These are phyloP conservation scores for Fusarium solani-melongenae DNA, from an alignment of 2,329 filamentous ascomycete genomes.

Conservation along the genomic window DNA sequence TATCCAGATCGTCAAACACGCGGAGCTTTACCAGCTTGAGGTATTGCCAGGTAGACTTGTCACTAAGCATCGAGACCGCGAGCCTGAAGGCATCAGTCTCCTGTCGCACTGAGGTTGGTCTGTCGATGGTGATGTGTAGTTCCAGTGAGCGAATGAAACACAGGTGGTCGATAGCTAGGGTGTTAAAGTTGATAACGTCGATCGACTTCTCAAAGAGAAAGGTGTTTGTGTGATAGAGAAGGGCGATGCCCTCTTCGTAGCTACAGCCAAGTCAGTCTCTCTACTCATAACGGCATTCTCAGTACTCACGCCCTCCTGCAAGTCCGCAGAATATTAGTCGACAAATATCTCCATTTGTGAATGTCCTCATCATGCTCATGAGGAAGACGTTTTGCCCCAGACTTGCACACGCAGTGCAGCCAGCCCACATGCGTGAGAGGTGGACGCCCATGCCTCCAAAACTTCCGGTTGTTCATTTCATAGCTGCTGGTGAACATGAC, in stretches of 20 bases:
- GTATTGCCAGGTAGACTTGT: too few relatives aligned
- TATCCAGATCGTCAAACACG: not conserved
- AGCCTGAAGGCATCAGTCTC: not conserved
- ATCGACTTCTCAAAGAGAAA: not conserved
- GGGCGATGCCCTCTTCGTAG: not conserved
- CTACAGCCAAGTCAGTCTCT: not conserved
- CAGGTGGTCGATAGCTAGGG: not conserved
- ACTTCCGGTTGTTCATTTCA: accelerated
- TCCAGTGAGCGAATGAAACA: not conserved
- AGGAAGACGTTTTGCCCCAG: not conserved
- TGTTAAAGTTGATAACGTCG: not conserved
- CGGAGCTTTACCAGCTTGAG: not conserved
- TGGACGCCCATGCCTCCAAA: not conserved
- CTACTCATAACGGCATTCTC: too few relatives aligned
- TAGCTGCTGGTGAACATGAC: not conserved
- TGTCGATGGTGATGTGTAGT: not conserved
- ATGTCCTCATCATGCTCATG: not conserved
- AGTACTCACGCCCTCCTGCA: slow-evolving; percentile 14
- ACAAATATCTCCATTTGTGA: slow-evolving; percentile 6
- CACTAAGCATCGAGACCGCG: too few relatives aligned
- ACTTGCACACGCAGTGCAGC: slow-evolving; percentile 11
- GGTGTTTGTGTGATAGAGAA: slow-evolving; percentile 9
- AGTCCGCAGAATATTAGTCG: not conserved
- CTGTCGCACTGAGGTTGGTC: too few relatives aligned
- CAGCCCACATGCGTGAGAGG: not conserved